Percentiles rank a stretch among this genome's conserved stretches.
phyloP scores from a whole-genome alignment of 2,329 filamentous ascomycete genomes.

The Cordyceps fumosorosea region DNA sequence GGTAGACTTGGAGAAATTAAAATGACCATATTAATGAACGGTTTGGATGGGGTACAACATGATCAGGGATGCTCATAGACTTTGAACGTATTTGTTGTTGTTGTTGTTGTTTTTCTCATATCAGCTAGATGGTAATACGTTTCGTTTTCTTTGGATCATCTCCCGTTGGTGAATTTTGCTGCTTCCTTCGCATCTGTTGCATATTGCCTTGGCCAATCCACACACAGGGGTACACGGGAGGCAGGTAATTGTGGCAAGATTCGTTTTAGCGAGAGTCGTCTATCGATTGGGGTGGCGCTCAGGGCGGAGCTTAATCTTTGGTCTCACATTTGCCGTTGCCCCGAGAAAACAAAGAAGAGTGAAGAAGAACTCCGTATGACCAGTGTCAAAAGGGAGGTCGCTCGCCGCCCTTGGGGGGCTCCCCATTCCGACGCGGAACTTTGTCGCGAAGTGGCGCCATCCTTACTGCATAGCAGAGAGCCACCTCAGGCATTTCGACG shows the following conservation, averaged over 20 bases:
- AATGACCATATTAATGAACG: constrained; percentile 7
- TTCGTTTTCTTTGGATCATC: not conserved
- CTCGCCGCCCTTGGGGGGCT: not conserved
- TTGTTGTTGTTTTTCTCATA: constrained; percentile 1
- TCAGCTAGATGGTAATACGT: constrained; percentile 6
- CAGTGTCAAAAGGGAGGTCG: not conserved
- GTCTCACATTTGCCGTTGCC: not conserved
- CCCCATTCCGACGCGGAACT: not conserved
- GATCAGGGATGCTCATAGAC: constrained; percentile 6
- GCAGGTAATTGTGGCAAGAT: too few species aligned
- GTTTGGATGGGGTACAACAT: not conserved
- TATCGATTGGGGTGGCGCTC: too few species aligned
- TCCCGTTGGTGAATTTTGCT: not conserved
- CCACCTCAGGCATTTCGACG: not conserved
- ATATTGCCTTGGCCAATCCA: too few species aligned
- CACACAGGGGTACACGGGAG: too few species aligned
- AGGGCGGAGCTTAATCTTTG: too few species aligned
- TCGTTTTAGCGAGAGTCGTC: too few species aligned
- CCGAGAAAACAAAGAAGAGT: not conserved
- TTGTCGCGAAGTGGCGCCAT: not conserved
- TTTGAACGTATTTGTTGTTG: constrained; percentile 1
- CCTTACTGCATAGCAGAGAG: not conserved
- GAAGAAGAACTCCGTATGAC: not conserved
- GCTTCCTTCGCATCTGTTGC: too few species aligned
- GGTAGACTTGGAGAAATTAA: not conserved